Percentiles rank a stretch among this genome's conserved stretches.
Conservation (phyloP, 1,284 basidiomycete species). For the Sparassis latifolia region DNA sequence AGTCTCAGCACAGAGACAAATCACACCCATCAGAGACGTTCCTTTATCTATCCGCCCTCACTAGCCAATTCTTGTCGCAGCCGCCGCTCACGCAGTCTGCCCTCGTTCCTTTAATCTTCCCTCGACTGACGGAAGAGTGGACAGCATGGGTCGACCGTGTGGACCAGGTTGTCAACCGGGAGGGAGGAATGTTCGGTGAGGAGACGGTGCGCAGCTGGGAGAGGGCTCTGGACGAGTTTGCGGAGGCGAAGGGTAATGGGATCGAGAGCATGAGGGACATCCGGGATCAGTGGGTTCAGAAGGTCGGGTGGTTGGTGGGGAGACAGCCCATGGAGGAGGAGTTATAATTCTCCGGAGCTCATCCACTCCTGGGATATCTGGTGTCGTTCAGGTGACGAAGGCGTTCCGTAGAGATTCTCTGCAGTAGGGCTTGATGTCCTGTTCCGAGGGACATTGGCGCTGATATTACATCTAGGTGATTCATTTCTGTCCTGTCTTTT, state of each 20-base stretch:
- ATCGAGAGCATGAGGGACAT: constrained; percentile 49
- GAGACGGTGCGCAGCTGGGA: constrained; percentile 66
- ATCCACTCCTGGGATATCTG: neutral
- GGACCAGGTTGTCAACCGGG: constrained; percentile 60
- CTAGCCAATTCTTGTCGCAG: constrained; percentile 58
- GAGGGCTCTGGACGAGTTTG: constrained; percentile 57
- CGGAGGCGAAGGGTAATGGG: constrained; percentile 43
- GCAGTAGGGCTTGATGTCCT: too few species aligned
- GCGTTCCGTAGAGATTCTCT: neutral
- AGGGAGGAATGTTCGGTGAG: constrained; percentile 72
- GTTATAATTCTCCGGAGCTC: constrained; percentile 4
- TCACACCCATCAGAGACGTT: constrained; percentile 69
- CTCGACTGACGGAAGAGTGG: constrained; percentile 68
- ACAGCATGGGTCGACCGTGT: constrained; percentile 66
- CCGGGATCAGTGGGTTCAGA: constrained; percentile 62
- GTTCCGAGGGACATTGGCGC: neutral
- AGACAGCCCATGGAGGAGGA: constrained; percentile 55
- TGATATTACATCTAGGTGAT: constrained; percentile 1
- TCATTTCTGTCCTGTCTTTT: constrained; percentile 9
- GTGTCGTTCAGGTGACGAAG: neutral
- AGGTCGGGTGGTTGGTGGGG: constrained; percentile 74
- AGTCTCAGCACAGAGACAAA: constrained; percentile 50
- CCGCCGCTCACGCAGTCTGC: constrained; percentile 56
- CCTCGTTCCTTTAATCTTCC: constrained; percentile 49
- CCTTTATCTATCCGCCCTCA: constrained; percentile 60